These are phyloP conservation scores for Borealophlyctis nickersoniae DNA, from an alignment of 192 early-diverging fungal species.

Conservation along the genomic window DNA sequence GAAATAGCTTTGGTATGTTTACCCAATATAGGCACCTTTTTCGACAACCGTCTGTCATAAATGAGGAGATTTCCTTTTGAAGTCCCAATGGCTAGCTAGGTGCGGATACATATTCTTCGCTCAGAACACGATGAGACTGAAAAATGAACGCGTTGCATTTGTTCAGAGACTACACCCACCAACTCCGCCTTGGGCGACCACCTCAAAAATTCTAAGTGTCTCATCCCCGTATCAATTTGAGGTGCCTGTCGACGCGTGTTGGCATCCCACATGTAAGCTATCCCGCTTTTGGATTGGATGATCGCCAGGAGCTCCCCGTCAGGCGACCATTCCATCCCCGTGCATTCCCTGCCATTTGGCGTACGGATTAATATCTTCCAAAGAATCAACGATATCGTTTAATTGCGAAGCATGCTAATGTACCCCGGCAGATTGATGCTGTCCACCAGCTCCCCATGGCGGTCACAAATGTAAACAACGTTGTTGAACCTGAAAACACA, in stretches of 20 bases:
- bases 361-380: neutral
- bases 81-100: conserved; percentile 44
- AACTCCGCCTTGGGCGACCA: conserved; percentile 41
- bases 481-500: conserved; percentile 10
- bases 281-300: conserved; percentile 19
- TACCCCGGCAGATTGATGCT: conserved; percentile 32
- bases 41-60: conserved; percentile 31
- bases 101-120: neutral
- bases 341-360: conserved; percentile 34
- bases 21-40: conserved; percentile 49
- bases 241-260: conserved; percentile 10
- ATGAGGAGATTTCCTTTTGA: conserved; percentile 50
- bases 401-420: neutral
- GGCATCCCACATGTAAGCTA: conserved; percentile 41
- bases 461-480: conserved; percentile 30
- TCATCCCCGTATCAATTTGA: conserved; percentile 38
- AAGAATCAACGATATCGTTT: neutral
- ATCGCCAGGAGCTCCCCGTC: conserved; percentile 41
- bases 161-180: conserved; percentile 23
- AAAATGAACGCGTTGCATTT: neutral
- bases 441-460: conserved; percentile 30
- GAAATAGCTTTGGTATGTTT: conserved; percentile 52
- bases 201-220: conserved; percentile 28
- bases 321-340: conserved; percentile 36
- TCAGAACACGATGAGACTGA: neutral